Evolutionary conservation across 1,139 yeast species (phyloP), one percentile per base, ranked within the genome.

Genomic region (Blastobotrys capitulatus): DNA sequence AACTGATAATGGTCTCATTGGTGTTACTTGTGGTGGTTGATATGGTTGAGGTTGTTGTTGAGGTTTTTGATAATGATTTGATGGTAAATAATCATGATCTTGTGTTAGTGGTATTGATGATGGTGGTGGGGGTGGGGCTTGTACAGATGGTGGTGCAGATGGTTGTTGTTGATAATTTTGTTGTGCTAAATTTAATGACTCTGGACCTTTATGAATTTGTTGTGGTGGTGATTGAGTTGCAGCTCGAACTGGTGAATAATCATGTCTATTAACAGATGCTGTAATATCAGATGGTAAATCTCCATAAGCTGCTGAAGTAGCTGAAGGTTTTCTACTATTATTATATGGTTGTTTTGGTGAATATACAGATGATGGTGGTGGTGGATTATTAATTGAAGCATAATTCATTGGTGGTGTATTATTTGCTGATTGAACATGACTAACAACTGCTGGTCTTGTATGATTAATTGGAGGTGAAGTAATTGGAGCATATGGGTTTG

Each of bases 401-500:
- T 26, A 40, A n/a, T 55, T 48, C 38, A 42, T 37, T 37, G 46
- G 42, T n/a, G 45, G 19, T 49, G 50, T 31, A 43, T 44, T 37
- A 12, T 52, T 42, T 5, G 57, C 48, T 22, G 59, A 42, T 12
- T 41, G 39, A 18, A 44, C 47, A 44, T 44, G 47, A 27, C 47
- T 44, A 27, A 37, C 6, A 8, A 44, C 47, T n/a, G 47, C 6
- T 48, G 44, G 15, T 13, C 5, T 9, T 6, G 5, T 3, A 6
- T 3, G 32, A 13, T 29, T 29, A 6, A 12, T 4, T 29, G 32
- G 32, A 3, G 32, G 32, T 29, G 32, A 3, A 52, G 15, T 22
- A 22, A 38, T 44, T 2, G 55, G 51, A 9, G 44, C 55, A 43
- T 54, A 54, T 12, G 52, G 52, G 34, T 48, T 52, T 20, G 39